A percentile compares a stretch with the other conserved stretches of the same genome.
These are phyloP conservation scores for Psilocybe mexicana DNA, from an alignment of 1,284 basidiomycete species.

Conservation along the genomic window DNA sequence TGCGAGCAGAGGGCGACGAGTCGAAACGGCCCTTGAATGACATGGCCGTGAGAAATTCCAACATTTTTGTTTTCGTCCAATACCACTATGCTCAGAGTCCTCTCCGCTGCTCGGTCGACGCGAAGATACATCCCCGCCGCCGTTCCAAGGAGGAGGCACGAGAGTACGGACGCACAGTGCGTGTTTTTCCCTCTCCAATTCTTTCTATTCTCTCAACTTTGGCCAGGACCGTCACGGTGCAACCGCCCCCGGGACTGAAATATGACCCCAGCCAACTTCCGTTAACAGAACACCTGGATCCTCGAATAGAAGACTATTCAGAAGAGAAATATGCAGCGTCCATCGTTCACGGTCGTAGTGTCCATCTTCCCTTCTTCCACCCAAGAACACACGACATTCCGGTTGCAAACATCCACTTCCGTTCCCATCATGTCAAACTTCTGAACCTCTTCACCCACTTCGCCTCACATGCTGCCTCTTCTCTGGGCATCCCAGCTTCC, in stretches of 20 bases:
- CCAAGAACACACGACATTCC: conserved; percentile 73
- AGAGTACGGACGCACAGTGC: conserved; percentile 22
- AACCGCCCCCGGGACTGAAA: conserved; percentile 19
- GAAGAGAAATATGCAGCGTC: conserved; percentile 51
- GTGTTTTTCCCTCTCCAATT: background rate
- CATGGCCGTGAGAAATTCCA: conserved; percentile 22
- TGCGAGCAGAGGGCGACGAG: background rate
- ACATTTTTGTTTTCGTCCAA: conserved; percentile 10
- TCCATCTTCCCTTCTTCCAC: conserved; percentile 55
- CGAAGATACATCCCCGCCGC: conserved; percentile 17
- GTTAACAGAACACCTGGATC: conserved; percentile 19
- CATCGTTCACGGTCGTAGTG: conserved; percentile 58
- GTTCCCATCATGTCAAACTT: conserved; percentile 68
- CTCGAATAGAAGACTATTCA: conserved; percentile 24
- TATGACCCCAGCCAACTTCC: conserved; percentile 23
- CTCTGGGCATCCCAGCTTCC: conserved; percentile 83
- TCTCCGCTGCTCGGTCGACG: conserved; percentile 25
- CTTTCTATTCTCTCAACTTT: background rate
- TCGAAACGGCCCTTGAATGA: background rate
- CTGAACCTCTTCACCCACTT: conserved; percentile 88
- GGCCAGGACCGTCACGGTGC: background rate
- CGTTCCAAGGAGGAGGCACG: conserved; percentile 23
- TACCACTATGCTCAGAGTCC: conserved; percentile 27
- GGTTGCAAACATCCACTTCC: conserved; percentile 83
- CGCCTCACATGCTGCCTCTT: conserved; percentile 79